Conservation (phyloP, 169 alveolate genomes). For the Plasmodium gonderi region DNA sequence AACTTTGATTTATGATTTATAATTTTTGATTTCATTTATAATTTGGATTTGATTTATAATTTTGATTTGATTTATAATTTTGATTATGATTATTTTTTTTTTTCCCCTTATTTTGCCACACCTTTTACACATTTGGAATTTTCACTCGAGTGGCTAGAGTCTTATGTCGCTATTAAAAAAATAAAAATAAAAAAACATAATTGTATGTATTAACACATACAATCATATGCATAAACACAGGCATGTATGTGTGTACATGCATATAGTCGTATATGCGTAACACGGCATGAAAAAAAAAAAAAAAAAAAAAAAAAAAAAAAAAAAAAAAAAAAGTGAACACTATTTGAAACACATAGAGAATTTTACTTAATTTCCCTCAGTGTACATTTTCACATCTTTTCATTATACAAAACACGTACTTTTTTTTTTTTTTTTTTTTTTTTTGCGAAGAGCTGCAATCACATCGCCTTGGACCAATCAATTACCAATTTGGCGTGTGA, state of each 20-base stretch:
- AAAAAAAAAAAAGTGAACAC: neutral
- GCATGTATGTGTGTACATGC: neutral
- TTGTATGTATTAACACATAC: neutral
- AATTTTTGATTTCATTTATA: too few species aligned
- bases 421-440: too few species aligned
- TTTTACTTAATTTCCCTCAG: neutral
- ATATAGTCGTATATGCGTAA: neutral
- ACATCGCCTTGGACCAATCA: conserved; percentile 1
- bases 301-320: neutral
- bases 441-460: neutral
- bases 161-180: neutral
- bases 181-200: neutral
- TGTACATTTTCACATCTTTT: too few species aligned
- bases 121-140: neutral
- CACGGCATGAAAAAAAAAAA: neutral
- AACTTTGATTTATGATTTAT: neutral
- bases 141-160: neutral
- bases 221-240: neutral
- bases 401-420: too few species aligned
- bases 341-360: neutral
- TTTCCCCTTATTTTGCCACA: neutral
- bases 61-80: neutral
- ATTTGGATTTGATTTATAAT: too few species aligned
- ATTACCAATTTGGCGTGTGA: neutral
- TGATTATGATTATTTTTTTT: neutral